Percentiles rank a stretch among this genome's conserved stretches.
Conservation (phyloP, 805 yeast species). For the Cyberlindnera euphorbiiphila region DNA sequence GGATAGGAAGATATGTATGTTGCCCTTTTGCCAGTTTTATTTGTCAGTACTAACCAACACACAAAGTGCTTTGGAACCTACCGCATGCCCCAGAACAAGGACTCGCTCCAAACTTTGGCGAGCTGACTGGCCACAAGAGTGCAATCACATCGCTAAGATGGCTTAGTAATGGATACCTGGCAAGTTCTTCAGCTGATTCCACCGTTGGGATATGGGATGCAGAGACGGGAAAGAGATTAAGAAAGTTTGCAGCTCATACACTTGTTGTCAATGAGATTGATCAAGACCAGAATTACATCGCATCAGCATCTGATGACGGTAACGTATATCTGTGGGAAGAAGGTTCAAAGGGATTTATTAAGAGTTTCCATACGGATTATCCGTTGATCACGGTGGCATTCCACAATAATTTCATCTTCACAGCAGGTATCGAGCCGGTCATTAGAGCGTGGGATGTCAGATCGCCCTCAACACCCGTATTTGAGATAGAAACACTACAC, state of each 20-base stretch:
- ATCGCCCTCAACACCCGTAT: constrained; percentile 36
- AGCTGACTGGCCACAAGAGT: constrained; percentile 52
- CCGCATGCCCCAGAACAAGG: constrained; percentile 20
- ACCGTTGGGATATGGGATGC: constrained; percentile 63
- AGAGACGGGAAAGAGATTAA: constrained; percentile 47
- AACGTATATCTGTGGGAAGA: constrained; percentile 58
- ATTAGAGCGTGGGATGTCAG: constrained; percentile 59
- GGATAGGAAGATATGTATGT: constrained; percentile 41
- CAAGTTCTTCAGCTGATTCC: constrained; percentile 57
- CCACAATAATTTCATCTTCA: constrained; percentile 43
- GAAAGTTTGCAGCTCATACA: constrained; percentile 51
- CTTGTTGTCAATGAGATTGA: constrained; percentile 54
- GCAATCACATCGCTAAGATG: constrained; percentile 62
- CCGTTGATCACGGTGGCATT: constrained; percentile 56
- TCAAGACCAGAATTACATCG: constrained; percentile 32
- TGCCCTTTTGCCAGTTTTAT: not conserved
- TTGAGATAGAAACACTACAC: constrained; percentile 43
- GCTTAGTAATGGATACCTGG: constrained; percentile 43
- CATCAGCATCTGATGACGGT: constrained; percentile 70
- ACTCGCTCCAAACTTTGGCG: constrained; percentile 38
- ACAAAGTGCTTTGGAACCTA: constrained; percentile 24
- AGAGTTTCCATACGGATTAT: constrained; percentile 41
- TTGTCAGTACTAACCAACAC: constrained; percentile 1
- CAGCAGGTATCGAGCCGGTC: constrained; percentile 66
- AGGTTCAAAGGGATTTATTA: constrained; percentile 44